Evolutionary conservation across 163 green algal genomes (phyloP).

Genomic region (Volvox carteri): DNA sequence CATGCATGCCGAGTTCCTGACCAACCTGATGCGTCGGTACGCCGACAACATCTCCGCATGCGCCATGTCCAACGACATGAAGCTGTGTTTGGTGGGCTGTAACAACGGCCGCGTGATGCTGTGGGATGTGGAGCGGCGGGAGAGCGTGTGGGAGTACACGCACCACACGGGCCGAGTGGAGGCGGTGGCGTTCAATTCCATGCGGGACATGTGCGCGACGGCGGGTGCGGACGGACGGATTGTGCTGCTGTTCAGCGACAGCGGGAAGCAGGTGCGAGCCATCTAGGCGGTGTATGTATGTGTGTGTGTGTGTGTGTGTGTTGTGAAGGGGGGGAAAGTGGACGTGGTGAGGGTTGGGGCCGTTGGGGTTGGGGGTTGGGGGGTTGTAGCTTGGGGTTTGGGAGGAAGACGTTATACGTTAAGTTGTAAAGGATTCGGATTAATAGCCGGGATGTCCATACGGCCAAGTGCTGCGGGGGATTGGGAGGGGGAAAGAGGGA

Average conservation of each 20-base stretch:
- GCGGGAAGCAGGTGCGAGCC: conserved; percentile 66
- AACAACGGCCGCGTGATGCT: conserved; percentile 68
- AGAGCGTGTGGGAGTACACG: conserved; percentile 69
- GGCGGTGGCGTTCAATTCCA: conserved; percentile 60
- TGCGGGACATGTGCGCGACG: conserved; percentile 59
- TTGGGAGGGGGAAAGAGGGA: background rate
- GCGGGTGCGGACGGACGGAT: conserved; percentile 61
- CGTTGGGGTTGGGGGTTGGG: no score
- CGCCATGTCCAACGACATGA: conserved; percentile 52
- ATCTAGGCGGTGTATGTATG: background rate
- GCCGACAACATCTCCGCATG: conserved; percentile 52
- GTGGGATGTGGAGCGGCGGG: conserved; percentile 63
- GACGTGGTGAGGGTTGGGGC: background rate
- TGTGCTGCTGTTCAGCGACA: conserved; percentile 54
- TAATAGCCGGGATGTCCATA: no score
- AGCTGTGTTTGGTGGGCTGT: conserved; percentile 56
- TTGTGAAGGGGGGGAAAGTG: background rate
- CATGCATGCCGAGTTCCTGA: conserved; percentile 63
- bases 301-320: background rate
- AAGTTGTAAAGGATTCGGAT: no score
- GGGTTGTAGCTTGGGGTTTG: no score
- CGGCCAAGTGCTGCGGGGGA: no score
- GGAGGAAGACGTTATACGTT: no score
- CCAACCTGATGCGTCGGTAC: conserved; percentile 61
- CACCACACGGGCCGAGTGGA: conserved; percentile 67